Conservation (phyloP, 2,329 filamentous ascomycete species). For the Plenodomus lindquistii region DNA sequence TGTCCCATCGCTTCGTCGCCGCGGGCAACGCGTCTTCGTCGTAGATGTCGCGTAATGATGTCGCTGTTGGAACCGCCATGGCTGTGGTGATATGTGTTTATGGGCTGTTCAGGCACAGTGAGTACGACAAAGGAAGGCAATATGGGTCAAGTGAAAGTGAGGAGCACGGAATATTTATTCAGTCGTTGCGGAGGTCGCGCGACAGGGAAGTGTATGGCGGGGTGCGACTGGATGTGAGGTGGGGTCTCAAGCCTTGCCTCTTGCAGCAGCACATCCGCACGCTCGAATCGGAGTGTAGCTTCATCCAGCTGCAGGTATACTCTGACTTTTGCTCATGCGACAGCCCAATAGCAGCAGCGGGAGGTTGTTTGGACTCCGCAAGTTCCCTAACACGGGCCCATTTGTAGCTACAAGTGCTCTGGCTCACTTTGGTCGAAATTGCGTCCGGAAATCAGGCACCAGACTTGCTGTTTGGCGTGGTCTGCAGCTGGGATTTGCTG, state of each 20-base stretch:
- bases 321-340: background rate
- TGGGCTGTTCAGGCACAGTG: background rate
- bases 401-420: too few species aligned
- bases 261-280: slow-evolving; percentile 22
- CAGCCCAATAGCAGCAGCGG: background rate
- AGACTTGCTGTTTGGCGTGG: too few species aligned
- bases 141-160: slow-evolving; percentile 2
- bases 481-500: too few species aligned
- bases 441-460: too few species aligned
- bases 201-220: slow-evolving; percentile 23
- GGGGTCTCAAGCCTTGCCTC: slow-evolving; percentile 26
- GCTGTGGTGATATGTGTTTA: slow-evolving; percentile 3
- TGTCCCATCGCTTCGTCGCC: slow-evolving; percentile 76
- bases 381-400: background rate
- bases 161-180: slow-evolving; percentile 10
- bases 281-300: slow-evolving; percentile 13
- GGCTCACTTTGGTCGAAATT: too few species aligned
- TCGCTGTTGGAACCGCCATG: slow-evolving; percentile 70
- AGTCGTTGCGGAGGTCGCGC: slow-evolving; percentile 19
- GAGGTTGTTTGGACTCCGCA: background rate
- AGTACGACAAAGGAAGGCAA: slow-evolving; percentile 1
- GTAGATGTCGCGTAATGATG: slow-evolving; percentile 81
- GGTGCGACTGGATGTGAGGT: slow-evolving; percentile 25
- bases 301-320: slow-evolving; percentile 22
- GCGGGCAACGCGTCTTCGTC: slow-evolving; percentile 68